Evolutionary conservation across 352 stramenopile species (phyloP).

Genomic region (Halophytophthora polymorphica): DNA sequence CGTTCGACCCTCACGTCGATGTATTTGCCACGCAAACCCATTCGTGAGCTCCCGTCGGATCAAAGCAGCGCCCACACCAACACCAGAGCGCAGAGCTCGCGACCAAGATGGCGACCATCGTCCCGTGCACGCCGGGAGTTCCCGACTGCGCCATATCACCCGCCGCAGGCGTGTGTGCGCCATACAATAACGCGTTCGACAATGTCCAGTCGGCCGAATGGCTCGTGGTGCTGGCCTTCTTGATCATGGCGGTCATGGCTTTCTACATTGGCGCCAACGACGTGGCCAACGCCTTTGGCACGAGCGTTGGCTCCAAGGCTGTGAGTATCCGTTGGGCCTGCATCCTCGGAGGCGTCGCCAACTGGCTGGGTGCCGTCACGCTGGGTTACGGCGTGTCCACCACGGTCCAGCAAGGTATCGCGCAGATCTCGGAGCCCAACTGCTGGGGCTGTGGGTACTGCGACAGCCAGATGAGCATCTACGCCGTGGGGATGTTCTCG

Average conservation of each 20-base stretch:
- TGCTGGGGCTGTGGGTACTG: conserved; percentile 38
- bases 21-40: too few species aligned
- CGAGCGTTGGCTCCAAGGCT: conserved; percentile 64
- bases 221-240: conserved; percentile 17
- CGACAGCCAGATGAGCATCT: conserved; percentile 52
- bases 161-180: too few species aligned
- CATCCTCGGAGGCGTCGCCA: conserved; percentile 67
- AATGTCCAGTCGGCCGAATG: neutral
- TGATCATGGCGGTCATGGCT: conserved; percentile 28
- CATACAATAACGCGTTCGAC: too few species aligned
- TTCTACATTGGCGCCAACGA: conserved; percentile 77
- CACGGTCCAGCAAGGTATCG: conserved; percentile 62
- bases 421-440: conserved; percentile 14
- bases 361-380: conserved; percentile 78
- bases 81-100: too few species aligned
- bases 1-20: too few species aligned
- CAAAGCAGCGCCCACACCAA: too few species aligned
- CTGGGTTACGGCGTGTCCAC: conserved; percentile 72
- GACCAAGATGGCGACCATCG: too few species aligned
- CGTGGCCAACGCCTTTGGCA: conserved; percentile 86
- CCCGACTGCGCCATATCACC: too few species aligned
- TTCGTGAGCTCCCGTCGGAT: too few species aligned
- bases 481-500: conserved; percentile 65
- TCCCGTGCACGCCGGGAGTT: too few species aligned
- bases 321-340: conserved; percentile 70